A percentile compares a stretch with the other conserved stretches of the same genome.
These are phyloP conservation scores for Thermochaetoides thermophila DNA, from an alignment of 495 filamentous ascomycete genomes.

Conservation along the genomic window DNA sequence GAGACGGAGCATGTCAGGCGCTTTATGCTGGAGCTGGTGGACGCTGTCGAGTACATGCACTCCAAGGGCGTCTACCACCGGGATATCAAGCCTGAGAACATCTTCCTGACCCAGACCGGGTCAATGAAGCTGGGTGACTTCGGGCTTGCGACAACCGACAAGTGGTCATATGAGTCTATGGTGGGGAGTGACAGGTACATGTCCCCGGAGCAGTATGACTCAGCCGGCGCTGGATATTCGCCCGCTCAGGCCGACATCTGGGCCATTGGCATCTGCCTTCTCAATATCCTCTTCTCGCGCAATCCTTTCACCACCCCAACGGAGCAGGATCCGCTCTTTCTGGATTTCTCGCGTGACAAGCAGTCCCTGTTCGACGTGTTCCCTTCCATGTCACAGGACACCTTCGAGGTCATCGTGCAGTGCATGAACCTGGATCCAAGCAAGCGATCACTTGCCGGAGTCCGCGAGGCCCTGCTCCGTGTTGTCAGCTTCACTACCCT, in stretches of 20 bases:
- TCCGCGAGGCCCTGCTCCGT: slow-evolving; percentile 60
- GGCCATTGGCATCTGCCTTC: slow-evolving; percentile 87
- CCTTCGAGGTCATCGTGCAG: slow-evolving; percentile 78
- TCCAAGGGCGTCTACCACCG: slow-evolving; percentile 84
- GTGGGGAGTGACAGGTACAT: slow-evolving; percentile 98
- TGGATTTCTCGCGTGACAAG: slow-evolving; percentile 81
- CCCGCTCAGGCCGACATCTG: slow-evolving; percentile 90
- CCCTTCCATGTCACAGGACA: slow-evolving; percentile 95
- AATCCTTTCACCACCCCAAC: slow-evolving; percentile 87
- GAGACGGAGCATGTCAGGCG: slow-evolving; percentile 93
- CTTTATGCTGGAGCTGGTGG: slow-evolving; percentile 90
- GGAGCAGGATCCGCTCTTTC: slow-evolving; percentile 72
- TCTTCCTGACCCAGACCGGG: slow-evolving; percentile 77
- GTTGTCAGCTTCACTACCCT: slow-evolving; percentile 79
- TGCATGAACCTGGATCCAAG: slow-evolving; percentile 80
- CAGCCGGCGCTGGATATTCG: slow-evolving; percentile 70
- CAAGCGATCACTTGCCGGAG: slow-evolving; percentile 66
- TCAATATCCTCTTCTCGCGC: slow-evolving; percentile 90
- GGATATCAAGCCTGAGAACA: slow-evolving; percentile 99
- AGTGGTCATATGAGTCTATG: slow-evolving; percentile 76
- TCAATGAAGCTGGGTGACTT: slow-evolving; percentile 95
- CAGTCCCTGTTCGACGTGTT: slow-evolving; percentile 97
- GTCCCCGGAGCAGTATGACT: slow-evolving; percentile 95
- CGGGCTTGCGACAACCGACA: slow-evolving; percentile 72
- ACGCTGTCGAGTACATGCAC: slow-evolving; percentile 84